Conservation (phyloP, 345 rosid species). For the Populus alba region DNA sequence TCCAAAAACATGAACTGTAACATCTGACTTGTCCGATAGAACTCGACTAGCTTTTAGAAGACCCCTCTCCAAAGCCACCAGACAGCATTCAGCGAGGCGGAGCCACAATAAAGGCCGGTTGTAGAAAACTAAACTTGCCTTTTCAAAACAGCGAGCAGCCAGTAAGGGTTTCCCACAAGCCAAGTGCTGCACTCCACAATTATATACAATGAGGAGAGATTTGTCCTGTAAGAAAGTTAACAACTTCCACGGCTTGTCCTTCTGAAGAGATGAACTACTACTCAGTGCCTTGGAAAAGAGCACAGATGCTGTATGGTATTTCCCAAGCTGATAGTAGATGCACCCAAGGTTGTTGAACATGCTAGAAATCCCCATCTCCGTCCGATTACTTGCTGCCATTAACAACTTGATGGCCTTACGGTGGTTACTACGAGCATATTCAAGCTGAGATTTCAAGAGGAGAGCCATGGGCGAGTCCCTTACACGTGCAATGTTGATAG, state of each 20-base stretch:
- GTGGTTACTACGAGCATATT: slow-evolving; percentile 90
- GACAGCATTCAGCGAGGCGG: slow-evolving; percentile 90
- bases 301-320: slow-evolving; percentile 57
- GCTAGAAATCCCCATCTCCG: slow-evolving; percentile 68
- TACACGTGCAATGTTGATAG: slow-evolving; percentile 85
- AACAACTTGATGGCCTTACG: slow-evolving; percentile 92
- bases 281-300: slow-evolving; percentile 76
- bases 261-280: slow-evolving; percentile 59
- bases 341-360: slow-evolving; percentile 91
- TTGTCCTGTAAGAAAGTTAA: slow-evolving; percentile 79
- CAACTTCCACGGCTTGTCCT: slow-evolving; percentile 66
- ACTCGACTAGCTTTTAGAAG: slow-evolving; percentile 39
- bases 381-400: slow-evolving; percentile 67
- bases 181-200: slow-evolving; percentile 79
- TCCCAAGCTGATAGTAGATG: slow-evolving; percentile 77
- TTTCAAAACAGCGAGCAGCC: slow-evolving; percentile 88
- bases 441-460: slow-evolving; percentile 91
- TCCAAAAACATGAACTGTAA: slow-evolving; percentile 64
- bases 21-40: slow-evolving; percentile 49
- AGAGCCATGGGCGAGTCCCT: slow-evolving; percentile 87
- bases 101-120: slow-evolving; percentile 83
- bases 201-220: slow-evolving; percentile 73
- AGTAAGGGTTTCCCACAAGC: slow-evolving; percentile 80
- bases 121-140: slow-evolving; percentile 64
- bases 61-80: slow-evolving; percentile 82